These are phyloP conservation scores for Lentinula aciculospora DNA, from an alignment of 768 basidiomycete genomes.

Conservation along the genomic window DNA sequence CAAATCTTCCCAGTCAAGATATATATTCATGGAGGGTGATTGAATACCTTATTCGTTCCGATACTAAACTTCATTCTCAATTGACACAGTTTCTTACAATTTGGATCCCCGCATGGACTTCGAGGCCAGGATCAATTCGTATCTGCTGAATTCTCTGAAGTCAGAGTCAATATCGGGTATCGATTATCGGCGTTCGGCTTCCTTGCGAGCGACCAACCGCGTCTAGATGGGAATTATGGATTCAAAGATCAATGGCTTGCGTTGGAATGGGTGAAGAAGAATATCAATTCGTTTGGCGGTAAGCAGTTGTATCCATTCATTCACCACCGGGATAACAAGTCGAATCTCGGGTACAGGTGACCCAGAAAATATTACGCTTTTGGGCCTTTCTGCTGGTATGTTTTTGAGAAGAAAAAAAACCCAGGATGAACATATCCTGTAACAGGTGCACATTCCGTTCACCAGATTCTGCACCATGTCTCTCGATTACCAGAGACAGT, in stretches of 20 bases:
- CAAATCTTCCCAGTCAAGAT: slow-evolving; percentile 57
- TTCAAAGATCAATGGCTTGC: slow-evolving; percentile 85
- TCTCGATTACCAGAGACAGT: slow-evolving; percentile 53
- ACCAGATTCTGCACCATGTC: slow-evolving; percentile 67
- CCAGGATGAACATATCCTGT: neutral
- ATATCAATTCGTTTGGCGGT: slow-evolving; percentile 70
- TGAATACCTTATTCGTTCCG: too few relatives aligned
- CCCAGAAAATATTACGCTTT: slow-evolving; percentile 52
- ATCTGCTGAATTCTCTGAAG: slow-evolving; percentile 55
- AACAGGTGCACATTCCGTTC: slow-evolving; percentile 69
- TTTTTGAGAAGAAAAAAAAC: neutral
- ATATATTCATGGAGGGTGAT: slow-evolving; percentile 74
- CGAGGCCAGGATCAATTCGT: slow-evolving; percentile 61
- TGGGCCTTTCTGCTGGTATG: slow-evolving; percentile 69
- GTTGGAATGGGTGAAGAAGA: slow-evolving; percentile 63
- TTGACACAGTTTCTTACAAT: slow-evolving; percentile 60
- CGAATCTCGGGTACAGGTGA: slow-evolving; percentile 36
- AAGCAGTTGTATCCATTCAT: slow-evolving; percentile 9
- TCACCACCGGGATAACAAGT: neutral
- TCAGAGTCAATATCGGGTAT: slow-evolving; percentile 77
- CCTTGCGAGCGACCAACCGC: slow-evolving; percentile 58
- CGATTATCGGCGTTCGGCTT: slow-evolving; percentile 76
- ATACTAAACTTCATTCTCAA: neutral
- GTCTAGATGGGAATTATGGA: slow-evolving; percentile 68
- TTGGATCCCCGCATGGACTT: slow-evolving; percentile 66